Conservation (phyloP, 176 grass and related monocot species). For the Puya raimondii region DNA sequence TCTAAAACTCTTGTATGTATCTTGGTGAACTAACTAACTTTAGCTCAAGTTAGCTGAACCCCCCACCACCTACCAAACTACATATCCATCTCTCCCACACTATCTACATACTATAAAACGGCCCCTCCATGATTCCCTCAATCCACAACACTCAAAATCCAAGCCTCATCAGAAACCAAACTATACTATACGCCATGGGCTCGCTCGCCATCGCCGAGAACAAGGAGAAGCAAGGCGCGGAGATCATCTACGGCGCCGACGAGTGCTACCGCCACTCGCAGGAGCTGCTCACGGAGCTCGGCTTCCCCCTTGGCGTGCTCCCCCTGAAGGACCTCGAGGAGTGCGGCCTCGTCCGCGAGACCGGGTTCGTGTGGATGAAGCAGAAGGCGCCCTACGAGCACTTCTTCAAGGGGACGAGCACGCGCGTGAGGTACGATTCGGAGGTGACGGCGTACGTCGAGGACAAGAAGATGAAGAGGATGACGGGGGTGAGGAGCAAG, state of each 20-base stretch:
- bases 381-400: slow-evolving; percentile 71
- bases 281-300: slow-evolving; percentile 56
- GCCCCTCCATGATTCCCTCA: neutral
- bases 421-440: slow-evolving; percentile 52
- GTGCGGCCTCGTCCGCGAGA: slow-evolving; percentile 68
- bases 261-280: slow-evolving; percentile 70
- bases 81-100: neutral
- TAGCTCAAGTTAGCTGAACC: slow-evolving; percentile 21
- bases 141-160: neutral
- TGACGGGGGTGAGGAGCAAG: slow-evolving; percentile 79
- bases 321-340: slow-evolving; percentile 70
- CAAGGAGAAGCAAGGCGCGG: slow-evolving; percentile 44
- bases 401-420: slow-evolving; percentile 55
- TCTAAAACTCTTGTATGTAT: neutral
- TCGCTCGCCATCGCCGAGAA: slow-evolving; percentile 27
- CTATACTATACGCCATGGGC: slow-evolving; percentile 24
- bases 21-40: slow-evolving; percentile 18
- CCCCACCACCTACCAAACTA: slow-evolving; percentile 19
- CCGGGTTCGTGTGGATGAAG: slow-evolving; percentile 91
- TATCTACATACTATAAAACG: neutral
- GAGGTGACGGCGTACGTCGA: slow-evolving; percentile 92
- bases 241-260: slow-evolving; percentile 54
- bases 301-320: slow-evolving; percentile 72
- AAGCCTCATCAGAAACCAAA: neutral
- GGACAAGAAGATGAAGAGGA: slow-evolving; percentile 67